Evolutionary conservation across 2,329 filamentous ascomycete species (phyloP).

Genomic region (Paecilomyces fulvus): DNA sequence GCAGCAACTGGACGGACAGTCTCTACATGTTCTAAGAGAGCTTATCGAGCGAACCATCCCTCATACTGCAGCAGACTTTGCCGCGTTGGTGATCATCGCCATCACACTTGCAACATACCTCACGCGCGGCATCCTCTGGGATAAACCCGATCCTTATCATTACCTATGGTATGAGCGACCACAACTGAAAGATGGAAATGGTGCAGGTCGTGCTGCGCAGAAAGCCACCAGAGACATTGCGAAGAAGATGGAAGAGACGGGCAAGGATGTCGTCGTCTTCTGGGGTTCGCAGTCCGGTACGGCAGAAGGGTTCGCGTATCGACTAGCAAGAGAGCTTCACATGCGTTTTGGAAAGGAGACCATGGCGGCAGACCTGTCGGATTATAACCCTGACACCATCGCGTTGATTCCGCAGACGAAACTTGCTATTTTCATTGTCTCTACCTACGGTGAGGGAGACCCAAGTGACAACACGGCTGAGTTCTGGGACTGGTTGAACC

Average conservation of each 20-base stretch:
- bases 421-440: slow-evolving; percentile 79
- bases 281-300: slow-evolving; percentile 94
- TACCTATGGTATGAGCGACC: slow-evolving; percentile 44
- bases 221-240: slow-evolving; percentile 41
- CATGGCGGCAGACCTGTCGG: slow-evolving; percentile 87
- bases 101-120: slow-evolving; percentile 33
- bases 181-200: slow-evolving; percentile 29
- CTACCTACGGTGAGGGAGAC: slow-evolving; percentile 92
- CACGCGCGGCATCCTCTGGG: slow-evolving; percentile 38
- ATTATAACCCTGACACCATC: slow-evolving; percentile 85
- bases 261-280: slow-evolving; percentile 74
- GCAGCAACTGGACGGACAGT: background rate
- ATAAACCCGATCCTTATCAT: slow-evolving; percentile 42
- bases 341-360: slow-evolving; percentile 86
- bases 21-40: background rate
- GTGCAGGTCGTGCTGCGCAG: background rate
- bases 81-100: slow-evolving; percentile 28
- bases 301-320: slow-evolving; percentile 85
- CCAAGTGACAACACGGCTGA: slow-evolving; percentile 92
- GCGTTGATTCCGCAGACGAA: slow-evolving; percentile 74
- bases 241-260: slow-evolving; percentile 32
- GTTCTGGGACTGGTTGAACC: slow-evolving; percentile 79
- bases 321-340: slow-evolving; percentile 83
- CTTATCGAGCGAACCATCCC: background rate
- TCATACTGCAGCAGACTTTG: slow-evolving; percentile 20